A percentile compares a stretch with the other conserved stretches of the same genome.
Conservation (phyloP, 768 basidiomycete species). For the Leccinum rimulosum region DNA sequence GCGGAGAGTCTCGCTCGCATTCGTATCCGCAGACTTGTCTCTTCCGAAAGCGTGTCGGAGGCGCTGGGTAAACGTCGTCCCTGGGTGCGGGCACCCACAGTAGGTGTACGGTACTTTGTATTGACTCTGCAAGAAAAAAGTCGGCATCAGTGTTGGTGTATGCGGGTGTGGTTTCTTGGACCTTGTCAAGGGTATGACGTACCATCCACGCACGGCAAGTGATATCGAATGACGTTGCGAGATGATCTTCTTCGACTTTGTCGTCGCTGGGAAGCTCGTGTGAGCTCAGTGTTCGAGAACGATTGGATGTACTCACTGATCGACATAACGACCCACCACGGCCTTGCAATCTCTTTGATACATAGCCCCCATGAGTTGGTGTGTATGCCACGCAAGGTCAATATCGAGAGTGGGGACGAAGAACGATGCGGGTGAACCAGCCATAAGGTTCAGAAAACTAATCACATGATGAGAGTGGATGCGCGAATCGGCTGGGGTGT, state of each 20-base stretch:
- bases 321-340: conserved; percentile 45
- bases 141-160: not conserved
- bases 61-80: conserved; percentile 40
- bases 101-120: conserved; percentile 53
- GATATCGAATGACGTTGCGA: conserved; percentile 46
- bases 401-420: conserved; percentile 66
- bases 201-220: conserved; percentile 52
- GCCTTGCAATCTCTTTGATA: conserved; percentile 44
- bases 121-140: conserved; percentile 32
- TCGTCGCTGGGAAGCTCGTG: conserved; percentile 42
- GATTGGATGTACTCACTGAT: conserved; percentile 43
- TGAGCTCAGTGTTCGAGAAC: too few relatives aligned
- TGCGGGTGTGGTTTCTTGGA: not conserved
- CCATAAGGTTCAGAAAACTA: conserved; percentile 52
- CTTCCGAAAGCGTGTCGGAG: conserved; percentile 30
- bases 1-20: conserved; percentile 20
- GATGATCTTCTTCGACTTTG: conserved; percentile 45
- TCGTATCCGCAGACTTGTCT: conserved; percentile 2
- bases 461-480: not conserved
- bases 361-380: conserved; percentile 47
- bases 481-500: not conserved
- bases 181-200: conserved; percentile 12
- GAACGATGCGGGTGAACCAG: conserved; percentile 40
- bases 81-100: conserved; percentile 56
- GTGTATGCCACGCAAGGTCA: conserved; percentile 72